phyloP scores from a whole-genome alignment of 805 yeast species.

The Nakazawaea holstii region DNA sequence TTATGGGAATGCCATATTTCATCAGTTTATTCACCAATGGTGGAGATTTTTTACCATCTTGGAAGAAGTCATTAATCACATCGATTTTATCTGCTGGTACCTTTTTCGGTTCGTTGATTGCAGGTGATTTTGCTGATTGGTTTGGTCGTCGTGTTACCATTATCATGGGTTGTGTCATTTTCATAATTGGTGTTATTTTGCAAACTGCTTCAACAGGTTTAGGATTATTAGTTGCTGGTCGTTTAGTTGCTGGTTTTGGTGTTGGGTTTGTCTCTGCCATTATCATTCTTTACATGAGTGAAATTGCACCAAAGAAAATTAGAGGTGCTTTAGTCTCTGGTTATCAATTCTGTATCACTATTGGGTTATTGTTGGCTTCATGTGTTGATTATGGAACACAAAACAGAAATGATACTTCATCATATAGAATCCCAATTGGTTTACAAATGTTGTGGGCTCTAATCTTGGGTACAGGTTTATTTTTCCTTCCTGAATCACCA shows the following conservation, averaged over 20 bases:
- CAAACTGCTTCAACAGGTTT: slow-evolving; percentile 43
- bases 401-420: slow-evolving; percentile 42
- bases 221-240: slow-evolving; percentile 55
- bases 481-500: slow-evolving; percentile 72
- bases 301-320: slow-evolving; percentile 71
- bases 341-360: slow-evolving; percentile 60
- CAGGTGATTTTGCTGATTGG: slow-evolving; percentile 45
- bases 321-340: slow-evolving; percentile 75
- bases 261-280: slow-evolving; percentile 76
- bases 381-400: slow-evolving; percentile 68
- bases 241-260: slow-evolving; percentile 69
- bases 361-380: slow-evolving; percentile 68
- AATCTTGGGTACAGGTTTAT: slow-evolving; percentile 54
- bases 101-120: slow-evolving; percentile 58
- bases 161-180: slow-evolving; percentile 36
- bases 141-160: slow-evolving; percentile 46
- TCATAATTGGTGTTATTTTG: slow-evolving; percentile 41
- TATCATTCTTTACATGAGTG: slow-evolving; percentile 75
- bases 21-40: slow-evolving; percentile 20
- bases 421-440: slow-evolving; percentile 74
- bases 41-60: slow-evolving; percentile 20
- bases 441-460: slow-evolving; percentile 69
- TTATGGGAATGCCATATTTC: slow-evolving; percentile 55
- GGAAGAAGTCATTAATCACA: slow-evolving; percentile 45
- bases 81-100: slow-evolving; percentile 74